Conservation (phyloP, 768 basidiomycete species). For the Hericium coralloides region DNA sequence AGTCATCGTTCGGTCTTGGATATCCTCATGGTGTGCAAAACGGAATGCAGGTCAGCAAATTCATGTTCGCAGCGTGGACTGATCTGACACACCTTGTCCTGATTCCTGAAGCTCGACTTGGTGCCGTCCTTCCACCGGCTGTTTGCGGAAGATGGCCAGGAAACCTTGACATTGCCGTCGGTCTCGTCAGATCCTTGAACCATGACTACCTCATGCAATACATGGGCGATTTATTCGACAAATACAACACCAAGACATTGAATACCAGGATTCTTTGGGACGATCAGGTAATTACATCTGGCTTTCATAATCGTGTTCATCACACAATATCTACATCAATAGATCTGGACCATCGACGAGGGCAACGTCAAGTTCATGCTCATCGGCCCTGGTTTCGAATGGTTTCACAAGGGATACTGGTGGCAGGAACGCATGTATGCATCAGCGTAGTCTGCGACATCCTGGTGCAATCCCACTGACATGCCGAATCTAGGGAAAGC, state of each 20-base stretch:
- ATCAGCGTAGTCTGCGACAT: background rate
- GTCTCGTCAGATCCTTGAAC: constrained; percentile 44
- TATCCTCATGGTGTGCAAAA: too few relatives aligned
- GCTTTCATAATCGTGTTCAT: background rate
- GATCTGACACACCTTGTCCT: background rate
- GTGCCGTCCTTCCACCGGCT: constrained; percentile 44
- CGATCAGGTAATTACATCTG: constrained; percentile 38
- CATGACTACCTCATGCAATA: constrained; percentile 55
- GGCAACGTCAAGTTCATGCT: constrained; percentile 57
- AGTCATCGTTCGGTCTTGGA: too few relatives aligned
- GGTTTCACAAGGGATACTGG: constrained; percentile 57
- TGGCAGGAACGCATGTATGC: constrained; percentile 62
- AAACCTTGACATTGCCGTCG: constrained; percentile 59
- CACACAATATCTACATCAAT: background rate
- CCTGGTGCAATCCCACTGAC: background rate
- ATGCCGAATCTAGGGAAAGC: constrained; percentile 25
- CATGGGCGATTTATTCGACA: constrained; percentile 59
- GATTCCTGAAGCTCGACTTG: constrained; percentile 19
- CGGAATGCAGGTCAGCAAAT: too few relatives aligned
- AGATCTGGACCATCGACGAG: constrained; percentile 74
- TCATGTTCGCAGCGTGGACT: too few relatives aligned
- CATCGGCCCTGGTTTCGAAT: constrained; percentile 47
- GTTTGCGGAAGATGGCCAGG: constrained; percentile 69
- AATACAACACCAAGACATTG: constrained; percentile 62
- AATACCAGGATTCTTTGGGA: constrained; percentile 63